A percentile compares a stretch with the other conserved stretches of the same genome.
phyloP scores from a whole-genome alignment of 495 filamentous ascomycete genomes.

The Cercophora newfieldiana region DNA sequence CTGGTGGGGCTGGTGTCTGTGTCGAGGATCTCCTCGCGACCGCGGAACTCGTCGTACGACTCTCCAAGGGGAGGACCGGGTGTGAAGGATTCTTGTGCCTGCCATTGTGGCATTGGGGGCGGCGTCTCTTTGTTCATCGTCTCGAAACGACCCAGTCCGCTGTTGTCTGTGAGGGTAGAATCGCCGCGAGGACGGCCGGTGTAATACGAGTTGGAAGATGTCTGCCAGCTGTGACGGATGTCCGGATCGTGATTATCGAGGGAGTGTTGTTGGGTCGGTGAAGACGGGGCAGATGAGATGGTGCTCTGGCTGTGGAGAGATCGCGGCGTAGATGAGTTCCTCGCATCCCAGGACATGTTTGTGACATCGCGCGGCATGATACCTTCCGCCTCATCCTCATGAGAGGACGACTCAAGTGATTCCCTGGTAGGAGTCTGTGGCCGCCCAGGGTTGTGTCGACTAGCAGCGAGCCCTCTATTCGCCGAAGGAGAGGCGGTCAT shows the following conservation, averaged over 20 bases:
- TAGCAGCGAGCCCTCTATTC: background rate
- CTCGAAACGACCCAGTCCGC: background rate
- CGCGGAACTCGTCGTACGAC: background rate
- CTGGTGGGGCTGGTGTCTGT: background rate
- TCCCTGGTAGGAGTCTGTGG: slow-evolving; percentile 22
- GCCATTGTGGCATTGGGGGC: background rate
- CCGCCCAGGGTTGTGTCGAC: slow-evolving; percentile 5
- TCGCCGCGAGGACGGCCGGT: slow-evolving; percentile 16
- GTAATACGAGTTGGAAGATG: background rate
- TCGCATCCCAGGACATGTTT: slow-evolving; percentile 15
- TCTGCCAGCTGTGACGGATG: slow-evolving; percentile 9
- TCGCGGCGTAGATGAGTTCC: slow-evolving; percentile 16
- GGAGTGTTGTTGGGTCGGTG: slow-evolving; percentile 1
- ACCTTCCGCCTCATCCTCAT: background rate
- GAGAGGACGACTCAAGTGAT: background rate
- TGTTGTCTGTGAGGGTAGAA: slow-evolving; percentile 12
- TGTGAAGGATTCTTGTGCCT: background rate
- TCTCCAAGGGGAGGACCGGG: background rate
- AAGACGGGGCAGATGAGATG: slow-evolving; percentile 2
- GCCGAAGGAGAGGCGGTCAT: background rate
- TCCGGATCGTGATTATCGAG: slow-evolving; percentile 3
- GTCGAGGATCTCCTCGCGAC: background rate
- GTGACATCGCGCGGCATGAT: slow-evolving; percentile 16
- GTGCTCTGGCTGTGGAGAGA: slow-evolving; percentile 16
- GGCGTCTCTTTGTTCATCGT: background rate